Base-by-base conservation (phyloP, 306 rosid species). In the Acacia crassicarpa region DNA sequence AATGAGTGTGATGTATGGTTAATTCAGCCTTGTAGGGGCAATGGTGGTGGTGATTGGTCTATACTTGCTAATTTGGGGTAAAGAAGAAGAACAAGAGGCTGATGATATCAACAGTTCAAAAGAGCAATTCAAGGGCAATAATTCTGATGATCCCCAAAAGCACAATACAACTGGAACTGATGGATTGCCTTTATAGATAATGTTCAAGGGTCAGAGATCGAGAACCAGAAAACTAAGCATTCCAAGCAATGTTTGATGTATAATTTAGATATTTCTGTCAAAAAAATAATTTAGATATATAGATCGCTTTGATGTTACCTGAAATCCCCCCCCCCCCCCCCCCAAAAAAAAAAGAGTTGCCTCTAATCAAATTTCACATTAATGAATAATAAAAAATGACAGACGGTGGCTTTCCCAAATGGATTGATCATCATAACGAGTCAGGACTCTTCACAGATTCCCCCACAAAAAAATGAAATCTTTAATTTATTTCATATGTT, bases 61-160 rank as follows among this genome's bases (percentile, higher is more conserved):
- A 25, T 93, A 91, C 84, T 53, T 91, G 83, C 84, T 93, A 85
- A 35, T 95, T 79, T 93, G 94, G 98, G 95, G 99, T 19, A 90
- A 95, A 91, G 93, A 88, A 27, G 95, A 92, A 22, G 94, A 91
- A 51, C 80, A 83, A 73, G 74, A 76, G 71, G 70, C 61, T 38
- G 48, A 16, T 38, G 41, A 38, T 32, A 32, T 15, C n/a, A 15
- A 65, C 41, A 65, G 54, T 15, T 2, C 22, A 7, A 2, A 65
- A 6, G 22, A 27, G 41, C 41, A 8, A 27, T 4, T 27, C 5
- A 32, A 62, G 32, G 23, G 32, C 65, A 38, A 38, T 11, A 3
- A 30, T 23, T 61, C 67, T 25, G 33, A 61, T 32, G 4, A 63
- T 63, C 40, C 70, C 41, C 70, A 5, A 65, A 30, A 30, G 70